Conservation (phyloP, 257 asterid species). For the Ligustrum vulgare region DNA sequence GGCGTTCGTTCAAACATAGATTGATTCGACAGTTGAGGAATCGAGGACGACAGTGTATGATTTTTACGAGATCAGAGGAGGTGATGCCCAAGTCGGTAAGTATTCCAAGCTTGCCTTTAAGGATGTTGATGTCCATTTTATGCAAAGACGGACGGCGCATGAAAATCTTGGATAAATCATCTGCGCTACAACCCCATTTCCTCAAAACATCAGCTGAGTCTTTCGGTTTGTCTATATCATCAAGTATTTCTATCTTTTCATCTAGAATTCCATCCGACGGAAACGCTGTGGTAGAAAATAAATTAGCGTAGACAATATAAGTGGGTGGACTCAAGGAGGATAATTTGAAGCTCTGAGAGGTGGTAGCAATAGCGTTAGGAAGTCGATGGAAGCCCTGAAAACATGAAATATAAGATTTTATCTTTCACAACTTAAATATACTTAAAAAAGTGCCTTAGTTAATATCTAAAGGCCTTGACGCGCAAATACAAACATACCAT, state of each 20-base stretch:
- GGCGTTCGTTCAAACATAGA: slow-evolving; percentile 47
- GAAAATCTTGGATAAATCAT: slow-evolving; percentile 58
- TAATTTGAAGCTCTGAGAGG: slow-evolving; percentile 22
- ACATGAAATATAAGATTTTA: background rate
- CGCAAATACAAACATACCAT: background rate
- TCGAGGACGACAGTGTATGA: slow-evolving; percentile 70
- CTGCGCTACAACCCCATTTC: slow-evolving; percentile 67
- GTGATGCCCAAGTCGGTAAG: slow-evolving; percentile 55
- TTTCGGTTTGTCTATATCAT: slow-evolving; percentile 16
- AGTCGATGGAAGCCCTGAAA: slow-evolving; percentile 36
- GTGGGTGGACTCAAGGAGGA: slow-evolving; percentile 23
- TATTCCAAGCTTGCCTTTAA: slow-evolving; percentile 56
- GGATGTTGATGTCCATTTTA: slow-evolving; percentile 36
- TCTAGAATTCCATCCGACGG: slow-evolving; percentile 26
- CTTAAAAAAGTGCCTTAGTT: background rate
- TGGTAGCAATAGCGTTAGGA: slow-evolving; percentile 21
- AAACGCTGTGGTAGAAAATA: slow-evolving; percentile 37
- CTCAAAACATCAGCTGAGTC: slow-evolving; percentile 48
- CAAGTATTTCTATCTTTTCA: slow-evolving; percentile 25
- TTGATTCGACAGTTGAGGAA: slow-evolving; percentile 57
- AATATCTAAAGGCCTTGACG: background rate
- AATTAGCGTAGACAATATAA: slow-evolving; percentile 23
- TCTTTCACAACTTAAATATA: background rate
- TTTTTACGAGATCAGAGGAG: slow-evolving; percentile 56
- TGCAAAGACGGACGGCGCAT: slow-evolving; percentile 57